Evolutionary conservation across 129 eudicot genomes (phyloP).

Genomic region (Glebionis coronaria): DNA sequence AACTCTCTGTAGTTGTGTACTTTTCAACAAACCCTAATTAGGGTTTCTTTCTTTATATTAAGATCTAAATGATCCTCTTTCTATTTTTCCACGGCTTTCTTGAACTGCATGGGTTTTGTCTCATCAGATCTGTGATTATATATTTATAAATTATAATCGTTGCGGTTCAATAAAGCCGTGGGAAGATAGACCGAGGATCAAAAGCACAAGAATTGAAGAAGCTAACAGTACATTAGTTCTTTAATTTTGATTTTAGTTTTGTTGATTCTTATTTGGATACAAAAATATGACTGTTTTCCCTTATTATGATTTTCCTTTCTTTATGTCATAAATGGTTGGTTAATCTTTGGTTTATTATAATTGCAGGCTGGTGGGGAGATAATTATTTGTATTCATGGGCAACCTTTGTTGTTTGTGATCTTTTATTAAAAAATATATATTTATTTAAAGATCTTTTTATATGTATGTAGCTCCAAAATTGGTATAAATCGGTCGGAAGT

Average conservation of each 20-base stretch:
- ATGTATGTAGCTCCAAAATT: background rate
- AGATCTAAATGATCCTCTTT: constrained; percentile 51
- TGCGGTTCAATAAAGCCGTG: constrained; percentile 98
- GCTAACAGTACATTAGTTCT: background rate
- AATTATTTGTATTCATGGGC: background rate
- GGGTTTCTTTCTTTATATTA: too few species aligned
- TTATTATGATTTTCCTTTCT: background rate
- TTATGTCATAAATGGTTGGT: background rate
- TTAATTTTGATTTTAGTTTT: background rate
- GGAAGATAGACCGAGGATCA: constrained; percentile 76
- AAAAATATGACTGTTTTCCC: background rate
- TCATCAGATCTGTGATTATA: constrained; percentile 19
- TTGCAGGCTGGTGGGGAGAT: constrained; percentile 5
- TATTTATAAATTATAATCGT: constrained; percentile 9
- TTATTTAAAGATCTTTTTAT: background rate
- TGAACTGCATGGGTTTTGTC: constrained; percentile 73
- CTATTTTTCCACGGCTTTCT: constrained; percentile 99
- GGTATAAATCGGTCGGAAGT: too few species aligned
- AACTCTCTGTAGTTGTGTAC: constrained; percentile 4
- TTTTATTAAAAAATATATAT: background rate
- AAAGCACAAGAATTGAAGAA: constrained; percentile 10
- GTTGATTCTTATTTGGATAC: background rate
- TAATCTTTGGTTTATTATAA: background rate
- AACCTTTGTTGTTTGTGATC: background rate
- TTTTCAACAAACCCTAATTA: constrained; percentile 45